phyloP scores from a whole-genome alignment of 495 filamentous ascomycete genomes.

The Trichoderma parareesei region DNA sequence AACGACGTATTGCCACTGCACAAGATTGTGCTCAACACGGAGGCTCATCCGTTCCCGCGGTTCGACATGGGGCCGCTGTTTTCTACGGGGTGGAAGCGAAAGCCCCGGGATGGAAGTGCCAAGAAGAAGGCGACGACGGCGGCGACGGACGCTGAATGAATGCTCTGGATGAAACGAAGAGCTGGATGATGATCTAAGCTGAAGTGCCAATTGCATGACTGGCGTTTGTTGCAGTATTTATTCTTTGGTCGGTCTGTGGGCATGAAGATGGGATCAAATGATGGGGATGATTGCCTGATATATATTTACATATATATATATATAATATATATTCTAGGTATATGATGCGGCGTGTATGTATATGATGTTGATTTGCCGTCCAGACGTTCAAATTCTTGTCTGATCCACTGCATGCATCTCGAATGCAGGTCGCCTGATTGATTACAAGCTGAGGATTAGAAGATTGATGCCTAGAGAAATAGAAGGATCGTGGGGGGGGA shows the following conservation, averaged over 20 bases:
- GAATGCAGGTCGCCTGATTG: not conserved
- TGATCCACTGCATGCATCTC: too few species aligned
- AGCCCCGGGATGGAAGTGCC: constrained; percentile 41
- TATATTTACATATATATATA: too few species aligned
- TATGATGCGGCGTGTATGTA: not conserved
- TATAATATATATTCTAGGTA: not conserved
- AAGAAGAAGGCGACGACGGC: constrained; percentile 23
- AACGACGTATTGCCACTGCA: constrained; percentile 76
- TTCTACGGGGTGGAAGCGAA: constrained; percentile 81
- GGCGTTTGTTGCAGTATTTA: too few species aligned
- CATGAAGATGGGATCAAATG: too few species aligned
- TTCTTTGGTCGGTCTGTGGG: too few species aligned
- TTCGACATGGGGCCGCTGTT: constrained; percentile 74
- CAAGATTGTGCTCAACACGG: constrained; percentile 87
- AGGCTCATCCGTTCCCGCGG: constrained; percentile 83
- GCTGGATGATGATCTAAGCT: not conserved
- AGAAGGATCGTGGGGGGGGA: not conserved
- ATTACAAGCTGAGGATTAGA: not conserved
- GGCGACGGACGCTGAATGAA: not conserved
- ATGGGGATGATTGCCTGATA: too few species aligned
- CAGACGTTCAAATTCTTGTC: too few species aligned
- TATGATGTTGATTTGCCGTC: too few species aligned
- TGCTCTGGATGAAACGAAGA: not conserved
- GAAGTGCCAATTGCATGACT: not conserved
- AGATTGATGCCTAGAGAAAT: too few species aligned